Base-by-base conservation (phyloP, 768 basidiomycete genomes). In the Pleurotus sapidus region DNA sequence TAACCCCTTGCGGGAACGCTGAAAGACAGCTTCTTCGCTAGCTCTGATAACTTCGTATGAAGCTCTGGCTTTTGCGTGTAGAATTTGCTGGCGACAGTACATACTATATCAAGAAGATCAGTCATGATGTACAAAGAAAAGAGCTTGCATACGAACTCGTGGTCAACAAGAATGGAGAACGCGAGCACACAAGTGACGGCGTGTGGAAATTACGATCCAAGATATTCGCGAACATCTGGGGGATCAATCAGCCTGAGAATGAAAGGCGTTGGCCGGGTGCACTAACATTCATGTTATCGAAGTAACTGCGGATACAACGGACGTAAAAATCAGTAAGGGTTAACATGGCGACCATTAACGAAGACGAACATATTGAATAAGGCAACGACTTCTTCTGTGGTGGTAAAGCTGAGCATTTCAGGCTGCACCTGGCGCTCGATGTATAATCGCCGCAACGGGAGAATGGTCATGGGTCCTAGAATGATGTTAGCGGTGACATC, bases 81-180 rank as follows among this genome's bases (percentile, higher is more conserved):
- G 72, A 93, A 97, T 68, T 92, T 91, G 65, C 91, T 88, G 2
- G 96, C 87, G 55, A 97, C 89, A n/a, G 96, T 89, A 68, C 95
- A 98, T 60, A 99, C 95, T 98, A 62, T 11, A 34, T 34, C 30
- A 27, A 49, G 47, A 42, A 20, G 47, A 40, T 25, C 17, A 20
- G 47, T 59, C 49, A 48, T 57, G 39, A 46, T 34, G 11, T 58
- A 47, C 46, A 48, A 25, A 30, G 38, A 42, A 38, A 48, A 58
- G 14, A 27, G 18, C 30, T 37, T 17, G 25, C 11, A 8, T 5
- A 82, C 87, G 58, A 65, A 91, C 91, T 91, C 17, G 95, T 93
- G 15, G 97, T 98, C 56, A 98, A 80, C 47, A 99, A 73, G 74
- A 99, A 98, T 0, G 96, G 96, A 38, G 92, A 95, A 20, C 97